These are phyloP conservation scores for Podospora australis DNA, from an alignment of 495 filamentous ascomycete genomes.

Conservation along the genomic window DNA sequence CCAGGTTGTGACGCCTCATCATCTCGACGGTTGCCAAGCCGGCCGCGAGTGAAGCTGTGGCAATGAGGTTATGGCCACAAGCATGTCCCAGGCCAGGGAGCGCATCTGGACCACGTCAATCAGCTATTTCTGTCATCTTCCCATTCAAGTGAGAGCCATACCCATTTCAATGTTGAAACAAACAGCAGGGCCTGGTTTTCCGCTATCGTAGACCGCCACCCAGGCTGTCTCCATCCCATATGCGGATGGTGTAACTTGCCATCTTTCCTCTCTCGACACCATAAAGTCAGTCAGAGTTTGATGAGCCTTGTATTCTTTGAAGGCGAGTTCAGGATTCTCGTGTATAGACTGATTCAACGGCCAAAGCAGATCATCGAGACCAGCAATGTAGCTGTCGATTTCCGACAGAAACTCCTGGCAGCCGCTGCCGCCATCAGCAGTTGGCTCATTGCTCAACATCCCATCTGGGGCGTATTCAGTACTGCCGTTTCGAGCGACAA, in stretches of 20 bases:
- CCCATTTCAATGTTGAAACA: constrained; percentile 56
- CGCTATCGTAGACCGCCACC: constrained; percentile 46
- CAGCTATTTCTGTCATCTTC: constrained; percentile 23
- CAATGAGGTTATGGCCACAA: constrained; percentile 66
- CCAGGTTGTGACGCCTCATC: constrained; percentile 39
- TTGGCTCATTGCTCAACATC: too few species aligned
- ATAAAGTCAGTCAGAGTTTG: constrained; percentile 52
- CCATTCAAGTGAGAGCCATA: constrained; percentile 17
- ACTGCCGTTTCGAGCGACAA: neutral
- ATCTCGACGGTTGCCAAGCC: constrained; percentile 51
- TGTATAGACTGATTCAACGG: constrained; percentile 49
- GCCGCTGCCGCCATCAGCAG: neutral
- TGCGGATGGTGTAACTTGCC: constrained; percentile 49
- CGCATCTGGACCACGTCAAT: constrained; percentile 29
- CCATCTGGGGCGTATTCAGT: too few species aligned
- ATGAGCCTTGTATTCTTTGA: constrained; percentile 52
- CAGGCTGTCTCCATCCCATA: constrained; percentile 53
- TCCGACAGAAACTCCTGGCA: constrained; percentile 13
- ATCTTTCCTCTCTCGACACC: constrained; percentile 38
- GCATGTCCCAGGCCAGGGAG: constrained; percentile 58
- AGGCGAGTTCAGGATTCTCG: constrained; percentile 55
- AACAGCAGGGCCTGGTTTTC: constrained; percentile 42
- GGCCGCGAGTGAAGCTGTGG: constrained; percentile 53
- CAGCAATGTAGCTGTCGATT: constrained; percentile 34
- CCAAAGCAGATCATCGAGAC: constrained; percentile 31